Evolutionary conservation across 768 basidiomycete species (phyloP).

Genomic region (Leccinum uliginosum): DNA sequence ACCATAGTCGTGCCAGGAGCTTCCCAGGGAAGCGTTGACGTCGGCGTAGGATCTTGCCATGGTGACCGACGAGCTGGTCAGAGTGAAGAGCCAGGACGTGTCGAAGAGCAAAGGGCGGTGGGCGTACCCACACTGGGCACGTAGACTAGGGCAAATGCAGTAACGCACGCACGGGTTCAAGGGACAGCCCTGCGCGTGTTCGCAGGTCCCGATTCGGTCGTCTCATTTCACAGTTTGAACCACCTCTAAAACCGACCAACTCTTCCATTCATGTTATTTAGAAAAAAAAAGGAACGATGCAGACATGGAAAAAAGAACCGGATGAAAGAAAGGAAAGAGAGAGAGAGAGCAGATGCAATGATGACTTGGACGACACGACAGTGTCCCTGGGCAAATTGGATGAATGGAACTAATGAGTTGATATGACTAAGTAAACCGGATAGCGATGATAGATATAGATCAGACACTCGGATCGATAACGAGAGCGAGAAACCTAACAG

Average conservation of each 20-base stretch:
- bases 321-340: not conserved
- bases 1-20: slow-evolving; percentile 65
- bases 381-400: slow-evolving; percentile 22
- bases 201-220: slow-evolving; percentile 5
- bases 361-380: slow-evolving; percentile 25
- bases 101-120: slow-evolving; percentile 13
- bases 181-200: slow-evolving; percentile 20
- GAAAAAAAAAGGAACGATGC: slow-evolving; percentile 7
- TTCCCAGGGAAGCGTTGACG: slow-evolving; percentile 55
- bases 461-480: slow-evolving; percentile 20
- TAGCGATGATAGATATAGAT: slow-evolving; percentile 28
- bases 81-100: slow-evolving; percentile 18
- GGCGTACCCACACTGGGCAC: slow-evolving; percentile 22
- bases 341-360: slow-evolving; percentile 18
- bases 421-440: slow-evolving; percentile 19
- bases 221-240: not conserved
- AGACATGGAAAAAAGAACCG: slow-evolving; percentile 14
- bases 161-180: not conserved
- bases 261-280: not conserved
- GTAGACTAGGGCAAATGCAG: slow-evolving; percentile 18
- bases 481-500: slow-evolving; percentile 13
- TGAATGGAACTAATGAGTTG: slow-evolving; percentile 27
- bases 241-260: not conserved
- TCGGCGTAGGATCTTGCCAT: slow-evolving; percentile 53
- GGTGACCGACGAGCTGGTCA: slow-evolving; percentile 7